A percentile compares a stretch with the other conserved stretches of the same genome.
These are phyloP conservation scores for Epichloe festucae DNA, from an alignment of 2,329 filamentous ascomycete species.

Conservation along the genomic window DNA sequence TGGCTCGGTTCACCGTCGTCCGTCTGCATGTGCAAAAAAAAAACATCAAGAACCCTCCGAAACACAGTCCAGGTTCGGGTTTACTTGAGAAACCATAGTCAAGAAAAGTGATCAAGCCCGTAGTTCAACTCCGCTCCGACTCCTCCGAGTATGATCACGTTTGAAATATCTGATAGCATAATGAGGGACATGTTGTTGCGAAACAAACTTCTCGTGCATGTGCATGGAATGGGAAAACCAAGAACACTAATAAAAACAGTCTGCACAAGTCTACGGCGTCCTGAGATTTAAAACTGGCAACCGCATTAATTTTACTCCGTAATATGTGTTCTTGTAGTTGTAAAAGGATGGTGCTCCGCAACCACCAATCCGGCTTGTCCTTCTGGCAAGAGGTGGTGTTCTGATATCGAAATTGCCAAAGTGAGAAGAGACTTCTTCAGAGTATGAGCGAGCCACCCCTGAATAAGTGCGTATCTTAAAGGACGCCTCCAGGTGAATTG, in stretches of 20 bases:
- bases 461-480: neutral
- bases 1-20: neutral
- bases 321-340: no score
- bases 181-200: neutral
- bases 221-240: no score
- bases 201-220: neutral
- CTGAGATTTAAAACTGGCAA: no score
- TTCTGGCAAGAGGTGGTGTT: neutral
- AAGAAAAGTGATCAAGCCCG: neutral
- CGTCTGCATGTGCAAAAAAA: neutral
- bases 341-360: neutral
- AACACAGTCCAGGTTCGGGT: neutral
- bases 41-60: neutral
- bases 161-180: conserved; percentile 3
- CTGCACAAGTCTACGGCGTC: no score
- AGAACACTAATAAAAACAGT: no score
- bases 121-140: neutral
- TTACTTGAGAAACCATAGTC: neutral
- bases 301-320: no score
- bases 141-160: neutral
- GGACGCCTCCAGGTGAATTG: neutral
- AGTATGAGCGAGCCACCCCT: neutral
- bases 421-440: neutral
- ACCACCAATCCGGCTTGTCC: neutral
- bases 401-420: no score